phyloP scores from a whole-genome alignment of 805 yeast species.

The Metschnikowia lachancei region DNA sequence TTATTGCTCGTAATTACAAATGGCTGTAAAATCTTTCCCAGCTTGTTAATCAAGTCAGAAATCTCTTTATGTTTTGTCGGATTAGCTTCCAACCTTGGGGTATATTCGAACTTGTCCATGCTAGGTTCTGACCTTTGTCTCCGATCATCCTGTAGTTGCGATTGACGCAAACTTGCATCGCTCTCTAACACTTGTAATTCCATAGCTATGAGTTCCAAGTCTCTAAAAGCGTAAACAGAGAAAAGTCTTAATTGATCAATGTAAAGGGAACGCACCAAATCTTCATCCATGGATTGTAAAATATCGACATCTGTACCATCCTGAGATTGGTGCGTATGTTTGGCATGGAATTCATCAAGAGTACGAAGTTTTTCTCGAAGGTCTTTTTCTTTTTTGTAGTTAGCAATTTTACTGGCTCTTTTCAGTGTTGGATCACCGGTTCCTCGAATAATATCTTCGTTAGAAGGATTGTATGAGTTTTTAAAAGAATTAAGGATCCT shows the following conservation, averaged over 20 bases:
- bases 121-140: constrained; percentile 11
- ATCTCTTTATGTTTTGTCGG: constrained; percentile 33
- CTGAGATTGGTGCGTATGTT: constrained; percentile 3
- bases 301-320: constrained; percentile 19
- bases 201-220: constrained; percentile 57
- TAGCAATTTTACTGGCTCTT: constrained; percentile 72
- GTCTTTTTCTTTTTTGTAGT: constrained; percentile 58
- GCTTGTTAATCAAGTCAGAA: constrained; percentile 51
- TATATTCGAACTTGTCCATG: constrained; percentile 45
- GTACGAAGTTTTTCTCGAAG: constrained; percentile 43
- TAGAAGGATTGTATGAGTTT: constrained; percentile 39
- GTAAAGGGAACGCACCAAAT: constrained; percentile 52
- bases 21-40: constrained; percentile 80
- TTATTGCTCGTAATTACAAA: constrained; percentile 65
- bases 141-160: constrained; percentile 20
- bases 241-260: constrained; percentile 53
- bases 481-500: constrained; percentile 41
- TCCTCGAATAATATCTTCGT: constrained; percentile 31
- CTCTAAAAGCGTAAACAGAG: constrained; percentile 52
- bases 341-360: constrained; percentile 31
- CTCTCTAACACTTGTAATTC: constrained; percentile 63
- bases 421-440: constrained; percentile 40
- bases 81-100: constrained; percentile 59
- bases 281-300: constrained; percentile 55
- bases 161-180: background rate